Evolutionary conservation across 331 rosid genomes (phyloP), one percentile per base, ranked within the genome.

Genomic region (Quercus lobata): DNA sequence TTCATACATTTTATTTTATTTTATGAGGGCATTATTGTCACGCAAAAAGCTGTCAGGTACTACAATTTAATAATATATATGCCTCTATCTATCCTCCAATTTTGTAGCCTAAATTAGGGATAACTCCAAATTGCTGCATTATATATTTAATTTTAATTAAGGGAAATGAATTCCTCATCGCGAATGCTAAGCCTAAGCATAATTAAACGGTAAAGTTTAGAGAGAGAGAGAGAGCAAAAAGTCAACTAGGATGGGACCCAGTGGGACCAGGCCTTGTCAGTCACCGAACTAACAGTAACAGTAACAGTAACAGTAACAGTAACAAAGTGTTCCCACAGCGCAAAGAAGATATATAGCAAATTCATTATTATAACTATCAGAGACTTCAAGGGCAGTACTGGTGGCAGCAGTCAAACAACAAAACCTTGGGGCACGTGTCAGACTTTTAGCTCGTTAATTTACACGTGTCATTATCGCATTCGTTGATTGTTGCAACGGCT

Each of bases 191-290:
- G 44, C 44, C 53, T 46, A 46, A 11, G 53, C 16, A 46, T 46
- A 46, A 44, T 44, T 46, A 46, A 14, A 49, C 17, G 16, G 12
- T 49, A 49, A 12, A 14, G 54, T 14, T 49, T 0, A 68, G 61
- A 60, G 72, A 57, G 1, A 68, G 61, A 29, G 7, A 69, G 56
- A 32, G 80, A 78, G 8, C 25, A 7, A 29, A 34, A 80, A 82
- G 92, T 89, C 94, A 91, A 91, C 91, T 78, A 53, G 0, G 53
- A 1, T 74, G 80, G 92, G 90, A 57, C 84, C 81, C 63, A 44
- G 17, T 57, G 80, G 83, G 57, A 5, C 73, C 41, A 63, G 55
- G 7, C 21, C 27, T 2, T 15, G 75, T 41, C 81, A 55, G 81
- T 62, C 69, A 74, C 84, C 69, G 82, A 57, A 71, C 6, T 11